phyloP scores from a whole-genome alignment of 371 early-diverging fungal genomes.

The Chytridium lagenaria region DNA sequence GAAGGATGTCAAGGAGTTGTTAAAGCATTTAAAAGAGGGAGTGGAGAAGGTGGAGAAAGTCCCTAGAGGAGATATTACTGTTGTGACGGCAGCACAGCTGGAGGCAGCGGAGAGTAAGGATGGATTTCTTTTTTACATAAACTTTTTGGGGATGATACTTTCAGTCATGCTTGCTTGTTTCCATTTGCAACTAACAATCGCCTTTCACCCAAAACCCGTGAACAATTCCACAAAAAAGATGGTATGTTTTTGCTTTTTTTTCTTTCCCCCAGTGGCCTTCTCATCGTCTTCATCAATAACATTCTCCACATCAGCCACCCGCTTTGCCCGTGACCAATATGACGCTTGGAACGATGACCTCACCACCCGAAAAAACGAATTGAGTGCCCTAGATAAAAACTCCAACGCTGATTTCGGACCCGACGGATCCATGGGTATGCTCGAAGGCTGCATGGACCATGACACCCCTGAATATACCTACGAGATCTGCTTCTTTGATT shows the following conservation, averaged over 20 bases:
- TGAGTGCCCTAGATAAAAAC: constrained; percentile 24
- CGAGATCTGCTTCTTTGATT: constrained; percentile 82
- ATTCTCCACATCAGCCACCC: background rate
- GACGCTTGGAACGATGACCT: constrained; percentile 4
- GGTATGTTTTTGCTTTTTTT: constrained; percentile 19
- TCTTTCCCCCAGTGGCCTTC: too few species aligned
- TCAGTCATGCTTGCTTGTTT: background rate
- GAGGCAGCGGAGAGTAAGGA: background rate
- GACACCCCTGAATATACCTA: constrained; percentile 75
- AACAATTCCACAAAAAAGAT: too few species aligned
- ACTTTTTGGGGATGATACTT: background rate
- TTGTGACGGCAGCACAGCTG: background rate
- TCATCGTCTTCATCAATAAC: background rate
- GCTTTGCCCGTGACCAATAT: constrained; percentile 8
- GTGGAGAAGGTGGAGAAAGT: background rate
- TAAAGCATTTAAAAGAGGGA: background rate
- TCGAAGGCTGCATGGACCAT: constrained; percentile 73
- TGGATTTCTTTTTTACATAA: background rate
- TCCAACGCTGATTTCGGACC: constrained; percentile 42
- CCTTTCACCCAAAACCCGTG: too few species aligned
- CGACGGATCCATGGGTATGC: constrained; percentile 36
- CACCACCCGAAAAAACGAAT: constrained; percentile 18
- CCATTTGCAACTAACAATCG: background rate
- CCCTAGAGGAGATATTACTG: background rate
- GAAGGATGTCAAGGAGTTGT: background rate